phyloP scores from a whole-genome alignment of 768 basidiomycete species.

The Mycena latifolia region DNA sequence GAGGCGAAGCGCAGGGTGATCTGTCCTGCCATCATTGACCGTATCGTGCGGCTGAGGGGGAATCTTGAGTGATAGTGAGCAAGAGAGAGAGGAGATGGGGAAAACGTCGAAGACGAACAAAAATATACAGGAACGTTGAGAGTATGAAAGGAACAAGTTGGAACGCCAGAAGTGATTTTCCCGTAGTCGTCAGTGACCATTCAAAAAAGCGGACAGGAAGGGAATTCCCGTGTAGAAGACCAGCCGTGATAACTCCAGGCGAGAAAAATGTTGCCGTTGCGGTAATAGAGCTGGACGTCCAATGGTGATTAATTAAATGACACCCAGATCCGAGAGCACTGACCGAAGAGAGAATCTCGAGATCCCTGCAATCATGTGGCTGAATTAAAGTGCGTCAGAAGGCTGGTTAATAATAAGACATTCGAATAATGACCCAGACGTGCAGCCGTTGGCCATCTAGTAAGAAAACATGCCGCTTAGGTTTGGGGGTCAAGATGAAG shows the following conservation, averaged over 20 bases:
- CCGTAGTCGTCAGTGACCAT: slow-evolving; percentile 55
- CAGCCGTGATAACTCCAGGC: slow-evolving; percentile 60
- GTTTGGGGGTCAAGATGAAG: neutral
- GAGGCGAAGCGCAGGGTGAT: slow-evolving; percentile 44
- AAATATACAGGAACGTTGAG: slow-evolving; percentile 43
- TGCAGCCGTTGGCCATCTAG: slow-evolving; percentile 75
- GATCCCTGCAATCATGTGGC: slow-evolving; percentile 75
- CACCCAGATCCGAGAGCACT: slow-evolving; percentile 28
- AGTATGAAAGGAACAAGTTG: slow-evolving; percentile 55
- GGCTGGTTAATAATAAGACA: neutral
- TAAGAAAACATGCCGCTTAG: neutral
- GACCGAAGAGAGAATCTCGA: slow-evolving; percentile 69
- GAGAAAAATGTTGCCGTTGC: slow-evolving; percentile 68
- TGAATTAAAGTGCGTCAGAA: slow-evolving; percentile 36
- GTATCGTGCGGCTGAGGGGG: slow-evolving; percentile 19
- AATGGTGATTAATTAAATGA: slow-evolving; percentile 25
- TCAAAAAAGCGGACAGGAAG: slow-evolving; percentile 44
- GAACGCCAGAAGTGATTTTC: slow-evolving; percentile 49
- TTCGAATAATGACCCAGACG: slow-evolving; percentile 62
- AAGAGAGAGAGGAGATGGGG: slow-evolving; percentile 29
- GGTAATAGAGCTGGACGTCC: slow-evolving; percentile 58
- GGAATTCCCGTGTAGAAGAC: slow-evolving; percentile 48
- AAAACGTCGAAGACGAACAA: slow-evolving; percentile 48
- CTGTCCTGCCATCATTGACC: slow-evolving; percentile 1
- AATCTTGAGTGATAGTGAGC: slow-evolving; percentile 19